These are phyloP conservation scores for Fusarium setosum DNA, from an alignment of 2,329 filamentous ascomycete species.

Conservation along the genomic window DNA sequence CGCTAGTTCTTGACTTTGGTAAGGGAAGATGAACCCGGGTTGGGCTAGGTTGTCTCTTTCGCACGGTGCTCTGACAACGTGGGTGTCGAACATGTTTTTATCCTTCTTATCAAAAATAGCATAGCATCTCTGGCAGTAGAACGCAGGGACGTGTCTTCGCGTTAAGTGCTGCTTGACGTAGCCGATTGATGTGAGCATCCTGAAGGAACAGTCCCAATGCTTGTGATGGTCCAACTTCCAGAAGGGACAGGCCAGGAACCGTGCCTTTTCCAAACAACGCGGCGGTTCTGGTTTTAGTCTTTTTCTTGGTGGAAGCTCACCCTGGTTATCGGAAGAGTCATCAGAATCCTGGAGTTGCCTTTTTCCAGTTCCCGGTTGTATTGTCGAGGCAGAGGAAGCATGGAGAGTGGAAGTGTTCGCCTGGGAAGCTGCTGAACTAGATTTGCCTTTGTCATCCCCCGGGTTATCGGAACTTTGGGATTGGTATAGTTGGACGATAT, in stretches of 20 bases:
- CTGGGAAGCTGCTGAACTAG: not conserved
- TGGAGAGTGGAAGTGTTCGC: too few species aligned
- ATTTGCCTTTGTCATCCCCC: too few species aligned
- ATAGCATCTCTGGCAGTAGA: conserved; percentile 3
- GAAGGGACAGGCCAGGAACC: conserved; percentile 3
- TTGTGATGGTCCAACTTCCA: not conserved
- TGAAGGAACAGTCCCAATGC: not conserved
- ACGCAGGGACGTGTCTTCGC: not conserved
- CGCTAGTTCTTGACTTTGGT: not conserved
- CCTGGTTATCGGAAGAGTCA: not conserved
- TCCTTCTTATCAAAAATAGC: not conserved
- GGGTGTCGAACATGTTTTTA: not conserved
- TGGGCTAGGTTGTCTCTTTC: not conserved
- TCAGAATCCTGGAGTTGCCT: not conserved
- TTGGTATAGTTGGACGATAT: not conserved
- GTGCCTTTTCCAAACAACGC: not conserved
- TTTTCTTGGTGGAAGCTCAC: not conserved
- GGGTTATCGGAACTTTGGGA: not conserved
- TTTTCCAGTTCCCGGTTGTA: not conserved
- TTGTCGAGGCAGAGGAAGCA: not conserved
- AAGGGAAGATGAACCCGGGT: not conserved
- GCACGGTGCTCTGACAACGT: not conserved
- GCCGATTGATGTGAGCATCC: not conserved
- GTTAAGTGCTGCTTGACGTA: conserved; percentile 1
- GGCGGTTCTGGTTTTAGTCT: not conserved